Evolutionary conservation across 2,329 filamentous ascomycete species (phyloP).

Genomic region (Cladobotryum mycophilum): DNA sequence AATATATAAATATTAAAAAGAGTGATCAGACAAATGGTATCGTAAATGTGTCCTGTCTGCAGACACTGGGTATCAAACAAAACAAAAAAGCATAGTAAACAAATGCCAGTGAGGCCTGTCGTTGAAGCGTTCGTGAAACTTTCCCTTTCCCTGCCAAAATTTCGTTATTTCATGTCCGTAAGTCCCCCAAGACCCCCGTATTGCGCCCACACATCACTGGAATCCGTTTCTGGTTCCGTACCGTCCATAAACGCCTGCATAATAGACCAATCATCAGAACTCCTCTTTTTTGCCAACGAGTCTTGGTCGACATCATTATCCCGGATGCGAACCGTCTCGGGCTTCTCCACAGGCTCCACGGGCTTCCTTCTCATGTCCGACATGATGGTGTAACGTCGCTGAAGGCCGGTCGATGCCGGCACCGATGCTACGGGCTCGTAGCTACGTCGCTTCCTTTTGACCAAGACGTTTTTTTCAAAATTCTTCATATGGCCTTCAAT

Average conservation of each 20-base stretch:
- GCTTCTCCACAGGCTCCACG: constrained; percentile 14
- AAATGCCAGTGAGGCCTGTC: neutral
- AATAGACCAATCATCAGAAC: constrained; percentile 30
- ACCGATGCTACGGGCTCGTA: constrained; percentile 7
- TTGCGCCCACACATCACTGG: constrained; percentile 37
- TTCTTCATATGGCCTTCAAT: constrained; percentile 21
- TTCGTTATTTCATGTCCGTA: constrained; percentile 30
- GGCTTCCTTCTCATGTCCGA: constrained; percentile 19
- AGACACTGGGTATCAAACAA: constrained; percentile 14
- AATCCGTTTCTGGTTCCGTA: constrained; percentile 11
- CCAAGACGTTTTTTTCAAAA: constrained; percentile 15
- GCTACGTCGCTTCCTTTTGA: constrained; percentile 10
- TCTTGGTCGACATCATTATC: constrained; percentile 21
- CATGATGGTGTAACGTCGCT: constrained; percentile 20
- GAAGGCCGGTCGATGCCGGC: constrained; percentile 8
- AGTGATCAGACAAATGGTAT: constrained; percentile 7
- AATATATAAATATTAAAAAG: constrained; percentile 3
- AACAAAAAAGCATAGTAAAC: constrained; percentile 1
- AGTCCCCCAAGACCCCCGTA: constrained; percentile 41
- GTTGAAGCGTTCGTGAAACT: too few species aligned
- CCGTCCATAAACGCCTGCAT: constrained; percentile 32
- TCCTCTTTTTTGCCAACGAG: constrained; percentile 19
- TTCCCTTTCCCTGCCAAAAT: constrained; percentile 1
- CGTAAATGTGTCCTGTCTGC: constrained; percentile 8
- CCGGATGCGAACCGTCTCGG: constrained; percentile 11